phyloP scores from a whole-genome alignment of 179 eudicot species.

The Heliamphora pulchella region DNA sequence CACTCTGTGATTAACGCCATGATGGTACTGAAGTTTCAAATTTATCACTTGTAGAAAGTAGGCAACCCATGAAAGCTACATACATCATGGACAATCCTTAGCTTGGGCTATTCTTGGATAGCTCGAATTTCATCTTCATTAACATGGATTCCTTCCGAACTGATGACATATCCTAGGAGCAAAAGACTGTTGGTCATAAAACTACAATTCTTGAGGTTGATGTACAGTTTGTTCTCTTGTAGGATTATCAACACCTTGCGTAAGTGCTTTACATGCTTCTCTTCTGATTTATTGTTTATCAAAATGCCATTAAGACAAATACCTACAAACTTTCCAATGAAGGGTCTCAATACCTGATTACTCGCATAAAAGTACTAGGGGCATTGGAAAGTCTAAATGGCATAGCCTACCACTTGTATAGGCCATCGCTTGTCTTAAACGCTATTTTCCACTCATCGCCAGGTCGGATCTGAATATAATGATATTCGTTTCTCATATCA shows the following conservation, averaged over 20 bases:
- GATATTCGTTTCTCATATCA: too few species aligned
- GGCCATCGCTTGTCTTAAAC: not conserved
- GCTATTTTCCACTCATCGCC: conserved; percentile 13
- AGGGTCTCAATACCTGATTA: not conserved
- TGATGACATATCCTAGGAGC: conserved; percentile 2
- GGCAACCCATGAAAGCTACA: not conserved
- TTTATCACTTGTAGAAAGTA: not conserved
- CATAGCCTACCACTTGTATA: conserved; percentile 12
- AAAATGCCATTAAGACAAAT: conserved; percentile 15
- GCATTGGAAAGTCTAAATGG: conserved; percentile 15
- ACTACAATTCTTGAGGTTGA: conserved; percentile 4
- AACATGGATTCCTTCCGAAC: not conserved
- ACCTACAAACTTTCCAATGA: conserved; percentile 11
- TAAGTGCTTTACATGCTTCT: not conserved
- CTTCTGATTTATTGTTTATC: not conserved
- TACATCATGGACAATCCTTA: not conserved
- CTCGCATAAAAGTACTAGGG: conserved; percentile 15
- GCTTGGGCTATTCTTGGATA: not conserved
- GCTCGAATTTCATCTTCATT: conserved; percentile 1
- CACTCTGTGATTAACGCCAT: not conserved
- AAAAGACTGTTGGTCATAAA: not conserved
- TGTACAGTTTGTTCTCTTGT: not conserved
- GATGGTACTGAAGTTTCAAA: not conserved
- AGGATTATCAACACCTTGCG: not conserved
- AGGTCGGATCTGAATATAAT: too few species aligned